A percentile compares a stretch with the other conserved stretches of the same genome.
These are phyloP conservation scores for Rossbeevera mucosa DNA, from an alignment of 768 basidiomycete species.

Conservation along the genomic window DNA sequence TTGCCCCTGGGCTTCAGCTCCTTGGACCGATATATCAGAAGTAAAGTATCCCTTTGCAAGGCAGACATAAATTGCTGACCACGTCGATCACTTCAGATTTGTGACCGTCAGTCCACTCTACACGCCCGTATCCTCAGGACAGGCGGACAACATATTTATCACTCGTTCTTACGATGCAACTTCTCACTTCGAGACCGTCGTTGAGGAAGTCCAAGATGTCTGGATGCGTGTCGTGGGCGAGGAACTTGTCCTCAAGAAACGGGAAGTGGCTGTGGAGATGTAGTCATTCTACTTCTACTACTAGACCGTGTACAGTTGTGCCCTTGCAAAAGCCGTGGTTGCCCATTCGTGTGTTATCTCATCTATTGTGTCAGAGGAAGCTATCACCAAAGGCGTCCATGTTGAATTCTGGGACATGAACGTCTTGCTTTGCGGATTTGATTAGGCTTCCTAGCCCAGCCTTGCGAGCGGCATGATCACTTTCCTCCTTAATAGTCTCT, in stretches of 20 bases:
- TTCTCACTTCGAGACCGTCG: conserved; percentile 97
- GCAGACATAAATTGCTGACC: conserved; percentile 7
- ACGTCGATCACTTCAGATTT: conserved; percentile 52
- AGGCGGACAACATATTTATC: conserved; percentile 89
- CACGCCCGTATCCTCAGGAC: conserved; percentile 79
- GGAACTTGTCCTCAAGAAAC: conserved; percentile 83
- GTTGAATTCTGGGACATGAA: conserved; percentile 82
- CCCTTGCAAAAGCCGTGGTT: conserved; percentile 6
- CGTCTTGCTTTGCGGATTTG: conserved; percentile 87
- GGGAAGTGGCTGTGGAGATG: conserved; percentile 64
- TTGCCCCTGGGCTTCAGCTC: conserved; percentile 85
- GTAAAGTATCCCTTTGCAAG: conserved; percentile 40
- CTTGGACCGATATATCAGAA: conserved; percentile 93
- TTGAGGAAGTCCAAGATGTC: conserved; percentile 94
- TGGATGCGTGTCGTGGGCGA: conserved; percentile 84
- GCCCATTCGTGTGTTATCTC: conserved; percentile 1
- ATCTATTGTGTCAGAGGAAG: conserved; percentile 7
- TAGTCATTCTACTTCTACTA: conserved; percentile 18
- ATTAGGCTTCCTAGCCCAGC: conserved; percentile 79
- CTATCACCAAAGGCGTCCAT: conserved; percentile 66
- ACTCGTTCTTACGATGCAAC: conserved; percentile 98
- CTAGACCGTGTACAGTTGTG: conserved; percentile 12
- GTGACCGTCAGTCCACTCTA: conserved; percentile 85
- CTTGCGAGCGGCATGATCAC: conserved; percentile 60
- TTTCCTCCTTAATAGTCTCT: conserved; percentile 43